Conservation (phyloP, 208 protist species). For the Leishmania tarentolae region DNA sequence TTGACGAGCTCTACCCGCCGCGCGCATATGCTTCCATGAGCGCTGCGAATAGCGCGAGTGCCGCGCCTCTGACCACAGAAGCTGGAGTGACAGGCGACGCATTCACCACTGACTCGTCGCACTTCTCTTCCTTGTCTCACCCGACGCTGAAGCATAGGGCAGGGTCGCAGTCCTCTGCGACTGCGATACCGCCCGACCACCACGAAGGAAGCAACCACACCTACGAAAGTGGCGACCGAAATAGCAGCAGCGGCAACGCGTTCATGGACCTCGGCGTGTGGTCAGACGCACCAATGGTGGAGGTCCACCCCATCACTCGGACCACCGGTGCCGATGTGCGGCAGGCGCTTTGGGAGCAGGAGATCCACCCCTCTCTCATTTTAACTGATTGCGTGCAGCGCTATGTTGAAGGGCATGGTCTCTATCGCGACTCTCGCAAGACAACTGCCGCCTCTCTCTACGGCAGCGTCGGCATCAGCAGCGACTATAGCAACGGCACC, state of each 20-base stretch:
- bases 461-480: constrained; percentile 26
- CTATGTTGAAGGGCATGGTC: constrained; percentile 78
- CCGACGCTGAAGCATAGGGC: neutral
- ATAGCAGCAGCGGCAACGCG: neutral
- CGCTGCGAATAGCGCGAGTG: neutral
- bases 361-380: constrained; percentile 56
- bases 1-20: constrained; percentile 78
- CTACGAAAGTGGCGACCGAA: neutral
- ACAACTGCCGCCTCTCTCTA: constrained; percentile 35
- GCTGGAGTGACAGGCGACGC: constrained; percentile 7
- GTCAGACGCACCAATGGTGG: constrained; percentile 60
- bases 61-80: neutral
- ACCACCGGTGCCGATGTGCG: constrained; percentile 84
- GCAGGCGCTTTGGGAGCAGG: constrained; percentile 84
- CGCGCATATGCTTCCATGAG: constrained; percentile 16
- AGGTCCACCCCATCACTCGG: constrained; percentile 79
- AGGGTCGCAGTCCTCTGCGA: neutral
- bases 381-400: constrained; percentile 76
- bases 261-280: constrained; percentile 5
- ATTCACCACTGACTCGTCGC: neutral
- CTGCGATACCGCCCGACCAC: neutral
- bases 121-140: neutral
- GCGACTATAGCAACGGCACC: constrained; percentile 17
- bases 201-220: neutral
- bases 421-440: constrained; percentile 86